phyloP scores from a whole-genome alignment of 768 basidiomycete genomes.

The Xerocomellus dryophilus region DNA sequence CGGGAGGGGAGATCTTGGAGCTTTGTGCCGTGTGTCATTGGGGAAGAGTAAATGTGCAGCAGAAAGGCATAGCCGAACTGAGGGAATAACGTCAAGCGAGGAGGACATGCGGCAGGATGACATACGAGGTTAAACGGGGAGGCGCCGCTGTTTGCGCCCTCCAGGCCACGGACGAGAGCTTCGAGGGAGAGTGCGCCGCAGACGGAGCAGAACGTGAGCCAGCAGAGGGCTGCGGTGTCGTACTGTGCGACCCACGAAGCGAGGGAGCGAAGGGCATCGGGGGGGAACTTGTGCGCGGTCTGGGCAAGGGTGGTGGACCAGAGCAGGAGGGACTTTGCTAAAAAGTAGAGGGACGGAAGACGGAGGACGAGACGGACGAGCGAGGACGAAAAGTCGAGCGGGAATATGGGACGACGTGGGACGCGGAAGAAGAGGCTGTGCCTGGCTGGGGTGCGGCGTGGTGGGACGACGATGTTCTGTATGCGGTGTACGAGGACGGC shows the following conservation, averaged over 20 bases:
- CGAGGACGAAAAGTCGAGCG: conserved; percentile 60
- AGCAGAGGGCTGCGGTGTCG: conserved; percentile 65
- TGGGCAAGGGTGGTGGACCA: conserved; percentile 63
- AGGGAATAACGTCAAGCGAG: too few species aligned
- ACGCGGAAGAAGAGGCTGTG: conserved; percentile 9
- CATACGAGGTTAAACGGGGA: conserved; percentile 73
- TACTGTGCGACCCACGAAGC: conserved; percentile 45
- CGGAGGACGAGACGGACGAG: conserved; percentile 57
- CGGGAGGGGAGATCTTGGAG: conserved; percentile 49
- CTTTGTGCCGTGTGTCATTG: conserved; percentile 49
- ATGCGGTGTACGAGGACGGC: conserved; percentile 71
- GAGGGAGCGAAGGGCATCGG: conserved; percentile 35
- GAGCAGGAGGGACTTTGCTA: conserved; percentile 53
- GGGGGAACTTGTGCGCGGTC: conserved; percentile 43
- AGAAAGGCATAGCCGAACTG: conserved; percentile 79
- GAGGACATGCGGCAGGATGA: conserved; percentile 11
- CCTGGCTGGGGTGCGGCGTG: conserved; percentile 33
- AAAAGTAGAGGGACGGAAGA: conserved; percentile 59
- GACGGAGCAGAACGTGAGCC: conserved; percentile 68
- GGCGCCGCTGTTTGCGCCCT: conserved; percentile 54
- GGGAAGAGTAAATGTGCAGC: conserved; percentile 69
- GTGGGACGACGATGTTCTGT: conserved; percentile 74
- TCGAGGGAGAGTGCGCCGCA: conserved; percentile 65
- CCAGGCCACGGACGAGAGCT: conserved; percentile 63
- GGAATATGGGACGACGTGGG: conserved; percentile 47